Percentiles rank a stretch among this genome's conserved stretches.
Conservation (phyloP, 345 rosid species). For the Lenwebbia sp. region DNA sequence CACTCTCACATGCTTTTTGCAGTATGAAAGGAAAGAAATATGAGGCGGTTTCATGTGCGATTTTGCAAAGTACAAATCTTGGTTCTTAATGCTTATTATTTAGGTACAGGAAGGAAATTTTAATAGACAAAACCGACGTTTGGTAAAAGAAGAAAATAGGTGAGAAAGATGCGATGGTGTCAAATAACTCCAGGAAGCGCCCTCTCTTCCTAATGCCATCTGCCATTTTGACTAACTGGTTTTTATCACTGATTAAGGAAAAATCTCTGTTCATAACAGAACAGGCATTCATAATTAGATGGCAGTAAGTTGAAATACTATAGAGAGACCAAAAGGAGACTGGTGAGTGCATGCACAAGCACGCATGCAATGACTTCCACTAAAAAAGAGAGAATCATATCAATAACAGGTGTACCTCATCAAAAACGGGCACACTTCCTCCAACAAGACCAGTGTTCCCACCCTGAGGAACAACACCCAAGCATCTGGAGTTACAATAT, state of each 20-base stretch:
- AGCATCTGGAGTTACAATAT: constrained; percentile 67
- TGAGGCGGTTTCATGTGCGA: background rate
- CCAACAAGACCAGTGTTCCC: constrained; percentile 99
- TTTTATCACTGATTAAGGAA: background rate
- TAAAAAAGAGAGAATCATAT: background rate
- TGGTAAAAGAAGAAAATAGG: background rate
- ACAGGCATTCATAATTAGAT: background rate
- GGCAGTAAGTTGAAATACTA: background rate
- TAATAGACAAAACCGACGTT: background rate
- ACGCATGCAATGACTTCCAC: background rate
- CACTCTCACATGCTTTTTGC: background rate
- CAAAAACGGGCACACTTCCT: constrained; percentile 95
- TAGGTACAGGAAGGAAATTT: background rate
- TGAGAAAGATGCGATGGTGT: background rate
- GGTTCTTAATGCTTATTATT: background rate
- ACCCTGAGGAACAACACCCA: constrained; percentile 98
- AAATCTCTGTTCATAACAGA: background rate
- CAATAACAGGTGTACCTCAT: constrained; percentile 45
- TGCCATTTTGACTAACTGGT: background rate
- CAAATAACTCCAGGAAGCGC: background rate
- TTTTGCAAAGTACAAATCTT: background rate
- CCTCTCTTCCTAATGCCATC: background rate
- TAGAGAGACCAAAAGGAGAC: background rate
- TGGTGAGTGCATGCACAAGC: background rate
- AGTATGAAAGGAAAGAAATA: background rate